Evolutionary conservation across 257 asterid species (phyloP).

Genomic region (Ligustrum vulgare): DNA sequence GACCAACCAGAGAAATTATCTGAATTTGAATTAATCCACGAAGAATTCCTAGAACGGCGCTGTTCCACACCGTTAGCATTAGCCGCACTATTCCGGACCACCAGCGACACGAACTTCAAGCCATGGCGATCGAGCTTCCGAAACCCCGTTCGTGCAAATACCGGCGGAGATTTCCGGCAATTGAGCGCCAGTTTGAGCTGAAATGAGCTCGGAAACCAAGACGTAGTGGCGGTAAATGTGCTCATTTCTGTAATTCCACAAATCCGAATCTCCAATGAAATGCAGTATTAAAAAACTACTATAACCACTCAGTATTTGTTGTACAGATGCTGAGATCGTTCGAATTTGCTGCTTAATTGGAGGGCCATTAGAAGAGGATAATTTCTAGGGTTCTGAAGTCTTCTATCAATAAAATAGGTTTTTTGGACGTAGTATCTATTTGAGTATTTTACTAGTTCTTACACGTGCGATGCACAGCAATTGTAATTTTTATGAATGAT

Average conservation of each 20-base stretch:
- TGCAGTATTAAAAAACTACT: conserved; percentile 21
- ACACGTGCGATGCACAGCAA: too few species aligned
- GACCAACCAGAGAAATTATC: conserved; percentile 83
- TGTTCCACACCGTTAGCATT: conserved; percentile 45
- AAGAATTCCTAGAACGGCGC: conserved; percentile 42
- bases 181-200: conserved; percentile 84
- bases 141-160: conserved; percentile 36
- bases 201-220: conserved; percentile 74
- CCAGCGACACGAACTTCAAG: conserved; percentile 36
- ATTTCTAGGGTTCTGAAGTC: conserved; percentile 26
- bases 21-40: conserved; percentile 51
- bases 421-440: not conserved
- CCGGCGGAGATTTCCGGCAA: conserved; percentile 39
- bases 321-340: not conserved
- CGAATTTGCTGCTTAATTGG: not conserved
- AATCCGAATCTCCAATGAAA: conserved; percentile 19
- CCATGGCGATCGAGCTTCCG: conserved; percentile 45
- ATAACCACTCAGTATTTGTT: conserved; percentile 5
- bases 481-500: too few species aligned
- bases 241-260: conserved; percentile 40
- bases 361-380: conserved; percentile 1
- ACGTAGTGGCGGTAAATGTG: conserved; percentile 55
- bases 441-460: conserved; percentile 13
- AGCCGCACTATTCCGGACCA: conserved; percentile 41
- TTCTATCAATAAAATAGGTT: not conserved